Evolutionary conservation across 768 basidiomycete genomes (phyloP).

Genomic region (Leccinum imitatum): DNA sequence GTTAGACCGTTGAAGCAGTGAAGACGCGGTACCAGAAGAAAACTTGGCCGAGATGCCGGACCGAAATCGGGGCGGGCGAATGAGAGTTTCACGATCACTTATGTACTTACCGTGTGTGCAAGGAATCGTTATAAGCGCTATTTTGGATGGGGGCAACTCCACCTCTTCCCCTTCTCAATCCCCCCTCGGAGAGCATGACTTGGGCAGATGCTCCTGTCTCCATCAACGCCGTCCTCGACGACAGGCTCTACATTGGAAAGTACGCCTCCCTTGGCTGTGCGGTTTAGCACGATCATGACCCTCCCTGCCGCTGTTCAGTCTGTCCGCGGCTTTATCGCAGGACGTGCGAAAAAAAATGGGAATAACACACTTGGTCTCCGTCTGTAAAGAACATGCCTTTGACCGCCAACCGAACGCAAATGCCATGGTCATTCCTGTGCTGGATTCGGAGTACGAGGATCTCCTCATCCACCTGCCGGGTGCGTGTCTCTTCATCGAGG

Average conservation of each 20-base stretch:
- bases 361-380: slow-evolving; percentile 56
- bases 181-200: slow-evolving; percentile 21
- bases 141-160: slow-evolving; percentile 12
- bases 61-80: neutral
- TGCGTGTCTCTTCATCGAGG: slow-evolving; percentile 61
- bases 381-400: slow-evolving; percentile 54
- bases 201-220: slow-evolving; percentile 31
- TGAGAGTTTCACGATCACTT: neutral
- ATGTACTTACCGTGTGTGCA: slow-evolving; percentile 5
- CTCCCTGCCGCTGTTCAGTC: slow-evolving; percentile 15
- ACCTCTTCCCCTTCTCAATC: slow-evolving; percentile 2
- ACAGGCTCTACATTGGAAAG: slow-evolving; percentile 38
- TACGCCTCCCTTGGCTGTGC: slow-evolving; percentile 13
- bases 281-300: neutral
- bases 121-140: slow-evolving; percentile 20
- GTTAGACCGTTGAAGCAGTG: too few species aligned
- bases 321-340: slow-evolving; percentile 34
- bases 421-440: slow-evolving; percentile 35
- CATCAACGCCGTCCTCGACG: slow-evolving; percentile 28
- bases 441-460: slow-evolving; percentile 51
- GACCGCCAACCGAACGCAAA: slow-evolving; percentile 39
- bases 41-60: too few species aligned
- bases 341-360: slow-evolving; percentile 34
- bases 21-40: too few species aligned
- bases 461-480: slow-evolving; percentile 64